Conservation (phyloP, 441 rosid species). For the Euphorbia schlechtendalii region DNA sequence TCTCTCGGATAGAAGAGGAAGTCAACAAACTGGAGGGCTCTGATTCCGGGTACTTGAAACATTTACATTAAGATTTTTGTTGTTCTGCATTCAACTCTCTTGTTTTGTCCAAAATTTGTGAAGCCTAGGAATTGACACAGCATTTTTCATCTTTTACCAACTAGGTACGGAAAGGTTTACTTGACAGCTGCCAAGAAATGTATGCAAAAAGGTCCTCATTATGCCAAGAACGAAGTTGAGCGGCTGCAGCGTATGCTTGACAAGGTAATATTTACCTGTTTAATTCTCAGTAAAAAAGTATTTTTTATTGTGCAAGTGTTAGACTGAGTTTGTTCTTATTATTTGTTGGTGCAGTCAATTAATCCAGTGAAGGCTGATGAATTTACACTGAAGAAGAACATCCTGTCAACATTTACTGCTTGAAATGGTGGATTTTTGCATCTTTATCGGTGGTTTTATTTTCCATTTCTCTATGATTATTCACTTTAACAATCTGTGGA, state of each 20-base stretch:
- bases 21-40: conserved; percentile 66
- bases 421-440: conserved; percentile 20
- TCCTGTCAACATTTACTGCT: conserved; percentile 49
- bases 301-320: too few relatives aligned
- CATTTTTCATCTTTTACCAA: background rate
- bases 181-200: conserved; percentile 58
- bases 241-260: conserved; percentile 81
- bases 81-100: too few relatives aligned
- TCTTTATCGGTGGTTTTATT: background rate
- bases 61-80: background rate
- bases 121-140: conserved; percentile 6
- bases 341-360: conserved; percentile 48
- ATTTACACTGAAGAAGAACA: conserved; percentile 75
- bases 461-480: background rate
- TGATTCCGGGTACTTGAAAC: conserved; percentile 38
- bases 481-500: conserved; percentile 1
- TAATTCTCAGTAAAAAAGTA: background rate
- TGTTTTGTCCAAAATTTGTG: too few relatives aligned
- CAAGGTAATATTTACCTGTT: conserved; percentile 39
- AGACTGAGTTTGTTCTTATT: background rate
- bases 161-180: conserved; percentile 73
- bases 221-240: conserved; percentile 65
- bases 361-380: conserved; percentile 87
- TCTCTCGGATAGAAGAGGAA: conserved; percentile 66
- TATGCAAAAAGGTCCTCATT: conserved; percentile 71